A percentile compares a stretch with the other conserved stretches of the same genome.
These are phyloP conservation scores for Kodamaea neixiangensis DNA, from an alignment of 805 yeast genomes.

Conservation along the genomic window DNA sequence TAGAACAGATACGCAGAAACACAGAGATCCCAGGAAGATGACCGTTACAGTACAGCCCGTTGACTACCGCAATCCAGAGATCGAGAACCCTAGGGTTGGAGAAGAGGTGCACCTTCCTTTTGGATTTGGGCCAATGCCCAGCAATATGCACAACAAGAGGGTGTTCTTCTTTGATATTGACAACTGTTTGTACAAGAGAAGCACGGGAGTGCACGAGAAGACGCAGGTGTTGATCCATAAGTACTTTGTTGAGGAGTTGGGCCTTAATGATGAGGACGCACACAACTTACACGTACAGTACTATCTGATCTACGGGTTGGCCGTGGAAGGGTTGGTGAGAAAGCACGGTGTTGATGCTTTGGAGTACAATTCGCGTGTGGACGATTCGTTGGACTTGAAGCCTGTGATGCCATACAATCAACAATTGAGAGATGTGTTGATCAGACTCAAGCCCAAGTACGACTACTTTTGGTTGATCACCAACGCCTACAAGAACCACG, in stretches of 20 bases:
- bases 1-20: not conserved
- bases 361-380: conserved; percentile 85
- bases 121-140: conserved; percentile 39
- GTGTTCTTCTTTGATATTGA: conserved; percentile 89
- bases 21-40: conserved; percentile 6
- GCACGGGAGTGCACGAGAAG: conserved; percentile 75
- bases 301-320: conserved; percentile 86
- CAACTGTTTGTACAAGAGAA: conserved; percentile 80
- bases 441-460: conserved; percentile 40
- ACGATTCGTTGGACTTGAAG: conserved; percentile 88
- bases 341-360: conserved; percentile 78
- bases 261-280: conserved; percentile 73
- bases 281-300: conserved; percentile 67
- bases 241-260: conserved; percentile 68
- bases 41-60: conserved; percentile 13
- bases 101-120: conserved; percentile 25
- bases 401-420: conserved; percentile 67
- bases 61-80: conserved; percentile 28
- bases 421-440: conserved; percentile 52
- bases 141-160: conserved; percentile 23
- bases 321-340: conserved; percentile 83
- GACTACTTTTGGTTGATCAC: conserved; percentile 88
- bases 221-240: conserved; percentile 86
- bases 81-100: conserved; percentile 15
- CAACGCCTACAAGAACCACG: conserved; percentile 92